Evolutionary conservation across 495 filamentous ascomycete species (phyloP), one percentile per base, ranked within the genome.

Genomic region (Beverwykella pulmonaria): DNA sequence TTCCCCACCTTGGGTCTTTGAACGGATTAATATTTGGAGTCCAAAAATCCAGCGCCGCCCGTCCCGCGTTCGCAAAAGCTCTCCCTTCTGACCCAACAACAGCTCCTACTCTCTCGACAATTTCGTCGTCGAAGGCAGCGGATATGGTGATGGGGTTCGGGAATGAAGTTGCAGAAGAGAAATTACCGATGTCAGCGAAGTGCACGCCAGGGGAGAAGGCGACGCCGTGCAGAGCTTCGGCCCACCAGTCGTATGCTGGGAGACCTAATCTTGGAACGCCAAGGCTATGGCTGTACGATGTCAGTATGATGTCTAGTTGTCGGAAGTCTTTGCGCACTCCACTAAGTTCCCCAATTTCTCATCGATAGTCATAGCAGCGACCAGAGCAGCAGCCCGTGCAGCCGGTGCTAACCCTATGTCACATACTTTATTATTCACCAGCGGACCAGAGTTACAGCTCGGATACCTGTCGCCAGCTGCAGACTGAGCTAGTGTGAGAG

Each of bases 241-340:
- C 80, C 82, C 82, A 84, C 81, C 81, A 82, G 29, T 81, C 68
- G 64, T 85, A 84, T 0, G 72, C 57, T 0, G 74, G 73, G 0
- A 83, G 63, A 3, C 81, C 81, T 2, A 83, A 66, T 29, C 79
- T 69, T 23, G 71, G 61, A 22, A 68, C 73, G 0, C 81, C 81
- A 7, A 30, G 49, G n/a, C 27, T 46, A 1, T 66, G 68, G 55
- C 76, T 77, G 27, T 71, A 72, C 57, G 17, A 2, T 32, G 26
- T 50, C 29, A 36, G 53, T 39, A 23, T 10, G 14, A 14, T 41
- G 1, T 5, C n/a, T 25, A 20, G 23, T 17, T 9, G 4, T n/a
- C 14, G 17, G 3, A 39, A 14, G 1, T 8, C 19, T 23, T 29
- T 20, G 25, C 63, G 1, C 46, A 60, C 54, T 76, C 75, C 39